These are phyloP conservation scores for Heliosperma pusillum DNA, from an alignment of 148 eudicot genomes.

Conservation along the genomic window DNA sequence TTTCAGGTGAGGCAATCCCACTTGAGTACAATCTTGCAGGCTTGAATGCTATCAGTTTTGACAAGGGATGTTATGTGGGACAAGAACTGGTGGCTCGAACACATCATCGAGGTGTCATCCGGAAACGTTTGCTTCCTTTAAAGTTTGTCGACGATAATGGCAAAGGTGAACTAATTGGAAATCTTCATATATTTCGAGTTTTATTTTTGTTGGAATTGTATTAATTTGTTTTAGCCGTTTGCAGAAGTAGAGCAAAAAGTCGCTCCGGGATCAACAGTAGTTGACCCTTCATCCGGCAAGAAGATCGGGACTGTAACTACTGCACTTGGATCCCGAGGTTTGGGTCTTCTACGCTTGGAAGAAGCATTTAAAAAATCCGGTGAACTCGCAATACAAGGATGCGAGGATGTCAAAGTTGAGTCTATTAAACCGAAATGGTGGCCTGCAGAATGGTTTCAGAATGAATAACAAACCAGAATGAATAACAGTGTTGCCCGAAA, in stretches of 20 bases:
- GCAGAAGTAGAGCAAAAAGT: constrained; percentile 73
- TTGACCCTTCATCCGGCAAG: constrained; percentile 47
- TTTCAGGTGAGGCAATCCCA: constrained; percentile 91
- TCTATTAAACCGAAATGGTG: constrained; percentile 81
- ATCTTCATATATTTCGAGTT: not conserved
- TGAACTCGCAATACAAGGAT: constrained; percentile 51
- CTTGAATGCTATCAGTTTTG: constrained; percentile 87
- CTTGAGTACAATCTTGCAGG: constrained; percentile 92
- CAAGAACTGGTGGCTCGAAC: constrained; percentile 97
- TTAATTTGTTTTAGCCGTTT: not conserved
- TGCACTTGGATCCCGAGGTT: constrained; percentile 76
- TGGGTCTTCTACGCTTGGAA: constrained; percentile 73
- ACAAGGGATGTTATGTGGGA: constrained; percentile 95
- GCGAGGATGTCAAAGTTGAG: too few relatives aligned
- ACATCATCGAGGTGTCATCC: constrained; percentile 86
- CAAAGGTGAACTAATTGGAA: constrained; percentile 44
- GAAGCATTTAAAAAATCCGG: constrained; percentile 56
- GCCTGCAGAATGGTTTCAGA: constrained; percentile 73
- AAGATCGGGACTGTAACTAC: constrained; percentile 69
- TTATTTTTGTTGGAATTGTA: too few relatives aligned
- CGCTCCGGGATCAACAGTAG: constrained; percentile 59
- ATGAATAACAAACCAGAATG: too few relatives aligned
- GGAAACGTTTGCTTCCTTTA: constrained; percentile 87
- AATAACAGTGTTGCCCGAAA: constrained; percentile 16
- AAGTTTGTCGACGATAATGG: constrained; percentile 60